These are phyloP conservation scores for Saccharomyces jurei DNA, from an alignment of 805 yeast species.

Conservation along the genomic window DNA sequence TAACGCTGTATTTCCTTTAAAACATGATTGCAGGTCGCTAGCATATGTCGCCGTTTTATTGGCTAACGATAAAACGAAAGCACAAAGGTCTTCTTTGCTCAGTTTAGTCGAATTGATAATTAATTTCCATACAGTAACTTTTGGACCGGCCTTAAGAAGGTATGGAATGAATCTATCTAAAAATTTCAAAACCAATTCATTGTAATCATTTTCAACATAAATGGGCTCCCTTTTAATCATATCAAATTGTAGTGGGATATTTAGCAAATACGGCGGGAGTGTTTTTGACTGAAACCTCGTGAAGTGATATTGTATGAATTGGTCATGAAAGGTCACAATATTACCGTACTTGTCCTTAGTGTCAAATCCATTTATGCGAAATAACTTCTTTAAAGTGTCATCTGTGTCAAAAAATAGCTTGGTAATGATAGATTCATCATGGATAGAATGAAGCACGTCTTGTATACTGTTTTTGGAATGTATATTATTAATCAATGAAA, in stretches of 20 bases:
- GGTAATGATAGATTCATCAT: constrained; percentile 9
- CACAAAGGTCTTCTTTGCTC: constrained; percentile 36
- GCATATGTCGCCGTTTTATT: constrained; percentile 29
- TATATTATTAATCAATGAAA: constrained; percentile 12
- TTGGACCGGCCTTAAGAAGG: constrained; percentile 33
- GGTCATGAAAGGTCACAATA: constrained; percentile 11
- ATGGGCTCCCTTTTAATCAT: constrained; percentile 13
- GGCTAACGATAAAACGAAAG: constrained; percentile 35
- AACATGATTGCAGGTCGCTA: constrained; percentile 31
- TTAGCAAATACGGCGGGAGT: constrained; percentile 30
- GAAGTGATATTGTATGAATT: constrained; percentile 20
- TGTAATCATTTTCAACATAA: constrained; percentile 20
- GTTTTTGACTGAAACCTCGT: constrained; percentile 30
- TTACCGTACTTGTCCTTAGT: constrained; percentile 17
- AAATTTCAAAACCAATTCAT: constrained; percentile 21
- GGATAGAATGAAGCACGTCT: constrained; percentile 16
- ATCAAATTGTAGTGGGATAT: constrained; percentile 26
- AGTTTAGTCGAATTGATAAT: constrained; percentile 34
- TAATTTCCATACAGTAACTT: constrained; percentile 31
- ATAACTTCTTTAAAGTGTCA: constrained; percentile 4
- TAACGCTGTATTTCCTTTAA: constrained; percentile 34
- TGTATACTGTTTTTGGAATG: constrained; percentile 14
- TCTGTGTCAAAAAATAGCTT: constrained; percentile 6
- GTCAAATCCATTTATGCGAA: constrained; percentile 9
- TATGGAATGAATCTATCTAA: constrained; percentile 28